Base-by-base conservation (phyloP, 1,284 basidiomycete genomes). In the Austroboletus novae-zelandiae region DNA sequence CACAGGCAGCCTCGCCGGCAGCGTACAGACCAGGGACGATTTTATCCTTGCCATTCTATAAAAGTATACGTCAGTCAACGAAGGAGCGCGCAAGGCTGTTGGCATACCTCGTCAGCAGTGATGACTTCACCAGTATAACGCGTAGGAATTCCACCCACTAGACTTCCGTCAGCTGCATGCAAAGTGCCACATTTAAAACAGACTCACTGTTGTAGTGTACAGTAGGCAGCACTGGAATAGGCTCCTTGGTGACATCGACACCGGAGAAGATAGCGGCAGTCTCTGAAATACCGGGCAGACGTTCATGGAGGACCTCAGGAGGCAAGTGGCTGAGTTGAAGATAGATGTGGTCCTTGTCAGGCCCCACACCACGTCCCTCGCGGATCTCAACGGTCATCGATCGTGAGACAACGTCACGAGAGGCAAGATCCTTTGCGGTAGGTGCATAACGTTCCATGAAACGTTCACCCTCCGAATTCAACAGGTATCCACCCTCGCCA, bases 391-490 rank as follows among this genome's bases (percentile, higher is more conserved):
- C 81, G 47, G 97, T 99, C 96, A 99, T 99, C 53, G 92, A 96
- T 64, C 97, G 93, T 51, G 97, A 99, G 45, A 99, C 97, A 69
- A 99, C 97, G 70, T 99, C 97, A 72, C 97, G 94, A 49, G 97
- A 99, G 40, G 97, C 97, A 59, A 99, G 84, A 79, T 99, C 97
- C 81, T 99, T 99, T 58, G 97, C 97, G 46, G 96, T 98, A 17
- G 97, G 97, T 1, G 97, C 97, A 71, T 98, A 97, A 72, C 96
- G 92, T 75, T 99, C 96, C 97, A 99, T 99, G 80, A 99, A 99
- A 57, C 97, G 91, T 75, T 99, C 97, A 71, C 97, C 97, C 78
- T 98, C 91, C 10, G 94, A 94, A 79, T 99, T 99, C 70, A 99
- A 79, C 60, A 99, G 80, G 75, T 99, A 99, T 61, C 97, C 97